Percentiles rank a stretch among this genome's conserved stretches.
Evolutionary conservation across 2,329 filamentous ascomycete genomes (phyloP).

Genomic region (Pseudogymnoascus sp.): DNA sequence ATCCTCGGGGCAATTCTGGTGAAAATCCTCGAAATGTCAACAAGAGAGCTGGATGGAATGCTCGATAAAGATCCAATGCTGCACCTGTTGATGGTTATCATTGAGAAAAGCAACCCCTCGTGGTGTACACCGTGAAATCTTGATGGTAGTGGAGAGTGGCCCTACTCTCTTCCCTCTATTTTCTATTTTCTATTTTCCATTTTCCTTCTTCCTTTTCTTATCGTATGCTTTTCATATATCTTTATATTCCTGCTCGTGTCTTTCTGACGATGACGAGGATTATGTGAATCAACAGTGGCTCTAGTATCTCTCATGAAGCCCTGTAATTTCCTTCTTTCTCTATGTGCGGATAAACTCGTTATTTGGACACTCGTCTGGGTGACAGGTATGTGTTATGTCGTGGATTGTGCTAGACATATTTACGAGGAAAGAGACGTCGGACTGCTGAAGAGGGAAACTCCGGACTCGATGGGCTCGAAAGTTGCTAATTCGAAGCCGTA

Average conservation of each 20-base stretch:
- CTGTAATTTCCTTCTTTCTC: neutral
- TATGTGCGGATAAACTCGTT: neutral
- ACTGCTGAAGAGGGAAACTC: neutral
- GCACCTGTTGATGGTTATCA: neutral
- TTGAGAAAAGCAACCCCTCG: neutral
- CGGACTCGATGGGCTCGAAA: neutral
- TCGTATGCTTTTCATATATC: neutral
- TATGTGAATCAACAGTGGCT: neutral
- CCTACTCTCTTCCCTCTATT: neutral
- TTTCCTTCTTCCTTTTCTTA: neutral
- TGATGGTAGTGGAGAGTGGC: neutral
- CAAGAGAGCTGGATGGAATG: neutral
- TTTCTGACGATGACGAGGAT: neutral
- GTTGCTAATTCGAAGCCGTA: neutral
- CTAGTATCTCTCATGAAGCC: neutral
- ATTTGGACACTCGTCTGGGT: neutral
- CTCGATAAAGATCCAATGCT: neutral
- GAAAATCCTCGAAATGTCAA: neutral
- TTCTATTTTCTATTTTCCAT: neutral
- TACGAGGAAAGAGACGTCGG: no score
- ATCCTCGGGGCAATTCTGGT: neutral
- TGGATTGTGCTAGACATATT: neutral
- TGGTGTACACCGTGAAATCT: neutral
- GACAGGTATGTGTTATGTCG: neutral
- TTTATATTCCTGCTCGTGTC: neutral